These are phyloP conservation scores for Tricladium varicosporioides DNA, from an alignment of 2,329 filamentous ascomycete species.

Conservation along the genomic window DNA sequence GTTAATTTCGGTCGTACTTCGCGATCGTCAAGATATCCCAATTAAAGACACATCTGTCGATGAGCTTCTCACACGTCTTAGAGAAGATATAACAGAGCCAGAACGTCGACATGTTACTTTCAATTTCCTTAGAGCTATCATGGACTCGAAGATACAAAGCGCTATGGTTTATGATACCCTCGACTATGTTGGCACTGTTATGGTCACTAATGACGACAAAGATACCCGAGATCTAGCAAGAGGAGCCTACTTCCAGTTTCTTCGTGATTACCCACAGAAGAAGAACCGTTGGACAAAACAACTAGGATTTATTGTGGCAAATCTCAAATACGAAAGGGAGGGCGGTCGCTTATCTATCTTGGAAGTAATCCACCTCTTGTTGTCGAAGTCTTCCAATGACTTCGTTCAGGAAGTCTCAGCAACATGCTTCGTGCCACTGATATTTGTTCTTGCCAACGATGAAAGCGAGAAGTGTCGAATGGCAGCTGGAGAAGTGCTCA, in stretches of 20 bases:
- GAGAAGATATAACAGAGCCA: conserved; percentile 88
- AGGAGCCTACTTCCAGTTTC: conserved; percentile 89
- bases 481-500: conserved; percentile 76
- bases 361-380: conserved; percentile 83
- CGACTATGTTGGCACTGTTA: conserved; percentile 84
- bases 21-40: conserved; percentile 72
- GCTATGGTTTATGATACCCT: conserved; percentile 87
- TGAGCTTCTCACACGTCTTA: conserved; percentile 75
- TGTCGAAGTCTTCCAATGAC: conserved; percentile 80
- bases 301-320: conserved; percentile 82
- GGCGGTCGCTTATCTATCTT: conserved; percentile 90
- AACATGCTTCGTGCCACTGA: conserved; percentile 80
- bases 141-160: conserved; percentile 82
- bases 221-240: conserved; percentile 84
- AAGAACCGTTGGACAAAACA: conserved; percentile 88
- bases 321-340: conserved; percentile 85
- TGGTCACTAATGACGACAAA: conserved; percentile 94
- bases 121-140: conserved; percentile 84
- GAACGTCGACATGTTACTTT: conserved; percentile 91
- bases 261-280: conserved; percentile 91
- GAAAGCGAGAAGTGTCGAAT: conserved; percentile 82
- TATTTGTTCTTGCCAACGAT: conserved; percentile 85
- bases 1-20: conserved; percentile 78
- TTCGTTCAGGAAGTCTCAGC: conserved; percentile 79
- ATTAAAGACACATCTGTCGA: conserved; percentile 82